These are phyloP conservation scores for Haematococcus lacustris DNA, from an alignment of 139 green algal genomes.

Conservation along the genomic window DNA sequence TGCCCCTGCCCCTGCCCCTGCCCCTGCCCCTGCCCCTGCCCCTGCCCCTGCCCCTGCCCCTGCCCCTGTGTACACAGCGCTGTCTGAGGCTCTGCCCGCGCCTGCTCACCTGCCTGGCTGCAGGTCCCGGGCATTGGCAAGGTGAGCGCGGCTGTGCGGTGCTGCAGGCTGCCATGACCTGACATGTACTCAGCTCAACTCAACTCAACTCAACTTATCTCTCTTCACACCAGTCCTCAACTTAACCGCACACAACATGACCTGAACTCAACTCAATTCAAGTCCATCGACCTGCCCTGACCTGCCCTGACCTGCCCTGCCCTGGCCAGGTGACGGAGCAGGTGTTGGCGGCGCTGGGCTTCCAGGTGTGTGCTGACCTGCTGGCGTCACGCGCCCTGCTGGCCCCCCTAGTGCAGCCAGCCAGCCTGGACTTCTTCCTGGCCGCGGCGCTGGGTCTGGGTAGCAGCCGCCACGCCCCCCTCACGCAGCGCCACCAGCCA, in stretches of 20 bases:
- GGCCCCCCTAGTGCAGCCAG: slow-evolving; percentile 52
- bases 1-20: background rate
- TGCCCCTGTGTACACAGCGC: background rate
- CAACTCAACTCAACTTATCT: background rate
- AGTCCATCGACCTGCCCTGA: background rate
- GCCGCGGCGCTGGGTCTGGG: slow-evolving; percentile 23
- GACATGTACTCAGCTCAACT: background rate
- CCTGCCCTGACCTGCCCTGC: background rate
- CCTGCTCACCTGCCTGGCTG: background rate
- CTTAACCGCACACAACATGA: background rate
- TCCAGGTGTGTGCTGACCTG: slow-evolving; percentile 54
- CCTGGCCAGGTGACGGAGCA: slow-evolving; percentile 68
- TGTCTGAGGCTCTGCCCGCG: background rate
- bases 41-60: too few species aligned
- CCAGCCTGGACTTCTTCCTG: slow-evolving; percentile 58
- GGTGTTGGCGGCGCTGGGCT: slow-evolving; percentile 47
- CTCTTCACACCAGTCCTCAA: background rate
- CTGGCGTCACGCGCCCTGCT: slow-evolving; percentile 49
- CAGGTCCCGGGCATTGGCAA: slow-evolving; percentile 1
- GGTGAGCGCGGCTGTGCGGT: background rate
- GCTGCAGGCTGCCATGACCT: background rate
- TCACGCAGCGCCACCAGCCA: background rate
- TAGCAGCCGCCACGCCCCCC: slow-evolving; percentile 17
- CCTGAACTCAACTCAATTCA: background rate
- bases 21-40: too few species aligned